Percentiles rank a stretch among this genome's conserved stretches.
These are phyloP conservation scores for Huntiella abstrusa DNA, from an alignment of 2,329 filamentous ascomycete genomes.

Conservation along the genomic window DNA sequence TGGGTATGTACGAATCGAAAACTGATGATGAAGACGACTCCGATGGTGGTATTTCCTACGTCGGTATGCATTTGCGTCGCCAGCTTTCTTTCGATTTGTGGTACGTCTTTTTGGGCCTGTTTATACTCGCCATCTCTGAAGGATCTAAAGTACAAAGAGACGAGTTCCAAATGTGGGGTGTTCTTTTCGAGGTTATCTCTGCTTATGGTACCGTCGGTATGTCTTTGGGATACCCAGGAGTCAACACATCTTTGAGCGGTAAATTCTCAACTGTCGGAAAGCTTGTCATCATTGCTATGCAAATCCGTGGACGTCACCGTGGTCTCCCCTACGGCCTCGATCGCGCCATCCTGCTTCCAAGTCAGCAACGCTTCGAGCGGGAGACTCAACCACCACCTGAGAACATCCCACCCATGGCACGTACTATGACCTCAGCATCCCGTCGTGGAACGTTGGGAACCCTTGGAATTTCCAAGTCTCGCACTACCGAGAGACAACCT, in stretches of 20 bases:
- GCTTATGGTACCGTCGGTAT: conserved; percentile 91
- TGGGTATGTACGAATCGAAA: conserved; percentile 48
- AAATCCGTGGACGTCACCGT: conserved; percentile 49
- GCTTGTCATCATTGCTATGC: conserved; percentile 49
- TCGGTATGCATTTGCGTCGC: conserved; percentile 75
- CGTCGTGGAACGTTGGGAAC: conserved; percentile 11
- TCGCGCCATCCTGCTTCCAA: conserved; percentile 39
- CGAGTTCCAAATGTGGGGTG: conserved; percentile 48
- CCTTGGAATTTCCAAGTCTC: conserved; percentile 6
- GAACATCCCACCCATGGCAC: conserved; percentile 20
- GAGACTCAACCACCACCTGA: conserved; percentile 27
- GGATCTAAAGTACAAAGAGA: conserved; percentile 45
- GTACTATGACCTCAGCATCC: conserved; percentile 21
- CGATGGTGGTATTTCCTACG: conserved; percentile 54
- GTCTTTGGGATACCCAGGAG: conserved; percentile 58
- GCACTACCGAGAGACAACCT: conserved; percentile 20
- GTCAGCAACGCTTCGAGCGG: conserved; percentile 34
- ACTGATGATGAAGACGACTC: conserved; percentile 29
- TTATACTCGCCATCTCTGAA: conserved; percentile 81
- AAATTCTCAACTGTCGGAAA: conserved; percentile 63
- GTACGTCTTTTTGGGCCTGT: conserved; percentile 88
- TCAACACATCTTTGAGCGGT: conserved; percentile 64
- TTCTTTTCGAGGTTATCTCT: conserved; percentile 72
- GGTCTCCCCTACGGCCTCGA: conserved; percentile 49
- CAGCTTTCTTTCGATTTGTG: conserved; percentile 95